Base-by-base conservation (phyloP, 257 asterid species). In the Echium plantagineum region DNA sequence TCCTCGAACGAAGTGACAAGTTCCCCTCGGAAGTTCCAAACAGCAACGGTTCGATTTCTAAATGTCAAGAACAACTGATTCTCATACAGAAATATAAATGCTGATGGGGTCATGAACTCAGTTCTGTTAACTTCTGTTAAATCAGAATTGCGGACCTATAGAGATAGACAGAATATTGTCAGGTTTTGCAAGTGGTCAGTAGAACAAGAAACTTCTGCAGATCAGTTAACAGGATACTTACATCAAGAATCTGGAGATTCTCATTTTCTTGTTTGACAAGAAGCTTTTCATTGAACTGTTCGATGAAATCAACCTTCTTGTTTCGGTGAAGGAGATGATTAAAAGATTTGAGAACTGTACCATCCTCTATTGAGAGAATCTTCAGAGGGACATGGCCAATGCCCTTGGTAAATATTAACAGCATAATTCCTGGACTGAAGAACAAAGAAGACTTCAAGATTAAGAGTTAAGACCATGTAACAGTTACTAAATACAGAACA, bases 11-110 rank as follows among this genome's bases (percentile, higher is more conserved):
- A 89, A 21, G 99, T 89, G 65, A 93, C 99, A 17, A 93, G 90
- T 81, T 93, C 97, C 64, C 99, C 99, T 13, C 99, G 77, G 80
- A 93, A 93, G 85, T 93, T 93, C 99, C 99, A 93, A 62, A 93
- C 99, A 58, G 99, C 96, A 26, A 93, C 99, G 0, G 97, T 84
- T 60, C 97, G 82, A 66, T 89, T 84, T 83, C 97, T 80, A 74
- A 93, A 93, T 16, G 99, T 93, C 80, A 93, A 71, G 80, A 93
- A 93, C 53, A 93, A 74, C 68, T 93, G 99, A 69, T 93, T 93
- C 82, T 93, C 99, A 30, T 93, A 93, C 63, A 93, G 74, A 77
- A 93, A 93, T 81, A 93, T 93, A 70, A 93, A 93, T 19, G 99
- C 99, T 7, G 99, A 93, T 5, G 99, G 99, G 66, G 99, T 93